A percentile compares a stretch with the other conserved stretches of the same genome.
Conservation (phyloP, 176 grass and related monocot genomes). For the Zoysia japonica region DNA sequence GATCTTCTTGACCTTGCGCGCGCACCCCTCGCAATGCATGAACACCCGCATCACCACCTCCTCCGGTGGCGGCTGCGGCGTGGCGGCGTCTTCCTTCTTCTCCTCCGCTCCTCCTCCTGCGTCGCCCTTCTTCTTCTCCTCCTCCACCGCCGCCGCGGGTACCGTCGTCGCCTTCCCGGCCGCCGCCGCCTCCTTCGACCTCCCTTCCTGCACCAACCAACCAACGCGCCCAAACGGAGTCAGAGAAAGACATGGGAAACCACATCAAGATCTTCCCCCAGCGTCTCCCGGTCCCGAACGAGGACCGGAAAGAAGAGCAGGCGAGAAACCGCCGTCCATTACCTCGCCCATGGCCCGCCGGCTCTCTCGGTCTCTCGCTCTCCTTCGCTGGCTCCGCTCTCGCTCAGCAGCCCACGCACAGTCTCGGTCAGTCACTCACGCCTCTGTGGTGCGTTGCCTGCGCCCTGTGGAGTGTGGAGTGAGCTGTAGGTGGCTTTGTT, state of each 20-base stretch:
- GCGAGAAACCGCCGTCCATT: constrained; percentile 8
- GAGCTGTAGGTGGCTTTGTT: too few species aligned
- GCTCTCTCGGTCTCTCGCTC: neutral
- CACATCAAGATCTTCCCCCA: constrained; percentile 32
- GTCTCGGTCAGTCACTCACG: constrained; percentile 28
- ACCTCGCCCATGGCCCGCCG: constrained; percentile 41
- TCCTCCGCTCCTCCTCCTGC: neutral
- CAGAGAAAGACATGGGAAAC: too few species aligned
- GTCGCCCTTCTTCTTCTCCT: constrained; percentile 23
- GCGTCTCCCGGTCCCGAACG: neutral
- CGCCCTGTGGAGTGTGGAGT: neutral
- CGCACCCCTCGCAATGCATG: constrained; percentile 67
- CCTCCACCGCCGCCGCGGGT: neutral
- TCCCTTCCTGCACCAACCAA: constrained; percentile 40
- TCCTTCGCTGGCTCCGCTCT: constrained; percentile 2
- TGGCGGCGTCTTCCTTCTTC: constrained; percentile 2
- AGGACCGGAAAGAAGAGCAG: neutral
- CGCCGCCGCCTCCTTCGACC: constrained; percentile 27
- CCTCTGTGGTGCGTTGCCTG: neutral
- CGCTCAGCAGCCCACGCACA: neutral
- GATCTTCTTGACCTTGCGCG: constrained; percentile 55
- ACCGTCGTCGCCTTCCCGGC: neutral
- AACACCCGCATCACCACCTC: constrained; percentile 60
- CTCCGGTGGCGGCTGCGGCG: constrained; percentile 37
- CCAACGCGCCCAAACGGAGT: too few species aligned